Evolutionary conservation across 225 moss, liverwort and hornwort genomes (phyloP), one percentile per base, ranked within the genome.

Genomic region (Asterella californica): DNA sequence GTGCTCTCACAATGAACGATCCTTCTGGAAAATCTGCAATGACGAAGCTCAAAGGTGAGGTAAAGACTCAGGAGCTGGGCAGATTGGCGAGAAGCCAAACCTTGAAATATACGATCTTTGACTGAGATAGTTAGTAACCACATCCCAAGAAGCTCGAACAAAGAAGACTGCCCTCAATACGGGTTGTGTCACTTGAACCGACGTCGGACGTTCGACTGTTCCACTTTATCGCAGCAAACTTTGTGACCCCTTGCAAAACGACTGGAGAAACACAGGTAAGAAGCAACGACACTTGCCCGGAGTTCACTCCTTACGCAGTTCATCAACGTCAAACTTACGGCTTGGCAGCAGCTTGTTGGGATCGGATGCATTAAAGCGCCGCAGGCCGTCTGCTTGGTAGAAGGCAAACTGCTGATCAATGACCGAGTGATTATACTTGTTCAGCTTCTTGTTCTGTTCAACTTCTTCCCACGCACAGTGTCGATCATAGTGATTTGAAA

Each of bases 401-500:
- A 93, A 97, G 18, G 81, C 87, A 70, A 94, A 94, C 79, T 97
- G 97, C 52, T 92, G 83, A 77, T 94, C 97, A 72, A 97, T 97
- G 53, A 94, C 77, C 14, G 86, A 78, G 88, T 93, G 94, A 70
- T 89, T 93, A 74, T 94, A 97, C 83, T 97, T 97, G 78, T 97
- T 94, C 63, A 94, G 76, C 73, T 83, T 88, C 78, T 94, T 97
- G 81, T 97, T 97, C 62, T 94, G 97, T 61, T 91, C 90, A 25
- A 97, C 94, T 90, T 97, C 94, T 78, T 97, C 94, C 91, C 88
- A 94, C 37, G 93, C 97, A 83, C 93, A 93, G 73, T 97, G 97
- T 49, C 94, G 93, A 76, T 94, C 91, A 80, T 93, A 97, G 71
- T 97, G 97, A 88, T 97, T 97, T 61, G 94, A 97, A 81, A 97